A percentile compares a stretch with the other conserved stretches of the same genome.
phyloP scores from a whole-genome alignment of 192 early-diverging fungal species.

The Diversispora epigaea region DNA sequence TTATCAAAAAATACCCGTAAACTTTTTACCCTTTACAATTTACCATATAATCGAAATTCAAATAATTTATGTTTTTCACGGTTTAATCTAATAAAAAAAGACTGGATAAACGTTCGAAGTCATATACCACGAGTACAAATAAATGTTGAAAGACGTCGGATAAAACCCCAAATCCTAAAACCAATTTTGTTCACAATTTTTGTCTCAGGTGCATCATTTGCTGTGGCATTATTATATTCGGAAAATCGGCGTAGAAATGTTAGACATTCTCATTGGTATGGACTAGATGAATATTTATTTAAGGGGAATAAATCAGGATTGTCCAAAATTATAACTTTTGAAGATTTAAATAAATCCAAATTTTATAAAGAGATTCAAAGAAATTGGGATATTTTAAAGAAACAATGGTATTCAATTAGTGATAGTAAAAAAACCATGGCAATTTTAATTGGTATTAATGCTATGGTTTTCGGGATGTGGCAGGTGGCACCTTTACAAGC shows the following conservation, averaged over 20 bases:
- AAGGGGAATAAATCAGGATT: conserved; percentile 34
- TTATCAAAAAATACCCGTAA: too few relatives aligned
- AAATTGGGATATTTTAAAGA: conserved; percentile 31
- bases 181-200: conserved; percentile 50
- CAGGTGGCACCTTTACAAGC: conserved; percentile 55
- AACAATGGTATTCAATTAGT: conserved; percentile 38
- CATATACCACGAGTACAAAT: too few relatives aligned
- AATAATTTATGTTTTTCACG: too few relatives aligned
- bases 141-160: background rate
- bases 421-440: conserved; percentile 42
- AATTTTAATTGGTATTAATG: conserved; percentile 67
- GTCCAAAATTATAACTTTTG: conserved; percentile 30
- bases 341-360: conserved; percentile 40
- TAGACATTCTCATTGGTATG: conserved; percentile 19
- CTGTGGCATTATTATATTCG: conserved; percentile 39
- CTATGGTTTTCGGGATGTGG: conserved; percentile 77
- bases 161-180: conserved; percentile 34
- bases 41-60: too few relatives aligned
- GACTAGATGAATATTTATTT: conserved; percentile 29
- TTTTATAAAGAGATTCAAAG: conserved; percentile 42
- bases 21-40: too few relatives aligned
- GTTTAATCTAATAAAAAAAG: too few relatives aligned
- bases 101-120: too few relatives aligned
- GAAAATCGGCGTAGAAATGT: conserved; percentile 38
- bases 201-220: conserved; percentile 40